Percentiles rank a stretch among this genome's conserved stretches.
phyloP scores from a whole-genome alignment of 352 stramenopile genomes.

The Globisporangium takayamanum region DNA sequence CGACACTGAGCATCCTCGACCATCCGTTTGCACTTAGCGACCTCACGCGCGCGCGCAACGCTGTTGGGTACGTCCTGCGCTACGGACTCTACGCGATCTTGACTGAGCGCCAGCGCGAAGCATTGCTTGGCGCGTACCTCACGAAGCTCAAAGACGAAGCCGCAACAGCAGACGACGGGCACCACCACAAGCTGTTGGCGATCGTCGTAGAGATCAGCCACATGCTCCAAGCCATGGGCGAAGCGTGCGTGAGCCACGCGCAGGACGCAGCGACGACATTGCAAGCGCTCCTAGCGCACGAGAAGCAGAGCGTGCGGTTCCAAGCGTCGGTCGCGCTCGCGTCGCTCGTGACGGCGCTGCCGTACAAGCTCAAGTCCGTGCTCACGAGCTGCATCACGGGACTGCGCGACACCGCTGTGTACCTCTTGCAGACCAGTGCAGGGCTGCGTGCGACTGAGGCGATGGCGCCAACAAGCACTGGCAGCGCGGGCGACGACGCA shows the following conservation, averaged over 20 bases:
- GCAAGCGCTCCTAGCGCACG: slow-evolving; percentile 41
- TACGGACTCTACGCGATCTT: slow-evolving; percentile 53
- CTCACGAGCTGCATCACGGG: slow-evolving; percentile 32
- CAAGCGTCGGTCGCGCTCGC: slow-evolving; percentile 57
- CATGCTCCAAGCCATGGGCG: slow-evolving; percentile 61
- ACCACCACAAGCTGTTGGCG: slow-evolving; percentile 65
- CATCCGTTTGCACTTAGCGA: slow-evolving; percentile 64
- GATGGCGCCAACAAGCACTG: not conserved
- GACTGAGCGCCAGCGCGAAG: slow-evolving; percentile 63
- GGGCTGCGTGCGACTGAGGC: not conserved
- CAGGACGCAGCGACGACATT: slow-evolving; percentile 30
- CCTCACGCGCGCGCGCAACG: slow-evolving; percentile 71
- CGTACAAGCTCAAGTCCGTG: slow-evolving; percentile 50
- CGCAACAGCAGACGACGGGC: slow-evolving; percentile 22
- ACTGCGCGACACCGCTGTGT: slow-evolving; percentile 34
- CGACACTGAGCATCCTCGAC: slow-evolving; percentile 61
- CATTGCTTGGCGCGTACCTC: slow-evolving; percentile 52
- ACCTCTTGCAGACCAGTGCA: slow-evolving; percentile 24
- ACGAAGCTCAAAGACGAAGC: slow-evolving; percentile 39
- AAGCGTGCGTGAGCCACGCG: slow-evolving; percentile 44
- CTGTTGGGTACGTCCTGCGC: slow-evolving; percentile 68
- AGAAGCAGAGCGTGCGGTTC: slow-evolving; percentile 74
- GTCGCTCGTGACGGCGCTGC: slow-evolving; percentile 58
- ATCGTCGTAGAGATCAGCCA: slow-evolving; percentile 60
- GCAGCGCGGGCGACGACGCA: not conserved